Evolutionary conservation across 176 grass and related monocot genomes (phyloP).

Genomic region (Urochloa ruziziensis): DNA sequence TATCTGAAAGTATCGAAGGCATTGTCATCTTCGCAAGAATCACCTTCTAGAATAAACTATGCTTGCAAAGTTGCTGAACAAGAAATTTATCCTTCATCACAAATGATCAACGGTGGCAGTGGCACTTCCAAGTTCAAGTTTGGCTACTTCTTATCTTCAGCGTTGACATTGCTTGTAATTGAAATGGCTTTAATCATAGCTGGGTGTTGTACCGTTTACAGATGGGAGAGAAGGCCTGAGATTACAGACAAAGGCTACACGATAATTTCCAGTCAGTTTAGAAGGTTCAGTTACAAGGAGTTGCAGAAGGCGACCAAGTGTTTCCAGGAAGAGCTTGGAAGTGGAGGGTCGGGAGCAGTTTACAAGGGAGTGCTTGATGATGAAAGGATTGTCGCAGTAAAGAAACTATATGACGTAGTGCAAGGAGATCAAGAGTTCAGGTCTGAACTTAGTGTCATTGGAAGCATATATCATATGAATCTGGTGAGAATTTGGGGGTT

Average conservation of each 20-base stretch:
- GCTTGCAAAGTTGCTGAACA: constrained; percentile 8
- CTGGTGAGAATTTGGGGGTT: constrained; percentile 40
- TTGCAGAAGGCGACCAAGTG: constrained; percentile 44
- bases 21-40: not conserved
- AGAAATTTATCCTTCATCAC: not conserved
- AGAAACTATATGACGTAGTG: too few species aligned
- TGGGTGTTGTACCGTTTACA: too few species aligned
- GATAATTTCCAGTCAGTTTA: constrained; percentile 26
- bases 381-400: too few species aligned
- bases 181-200: too few species aligned
- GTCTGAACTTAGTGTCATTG: constrained; percentile 48
- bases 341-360: constrained; percentile 35
- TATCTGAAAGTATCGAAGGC: constrained; percentile 45
- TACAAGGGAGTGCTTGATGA: too few species aligned
- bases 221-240: too few species aligned
- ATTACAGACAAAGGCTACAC: constrained; percentile 35
- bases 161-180: not conserved
- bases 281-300: constrained; percentile 56
- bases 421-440: constrained; percentile 16
- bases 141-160: constrained; percentile 53
- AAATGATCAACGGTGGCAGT: not conserved
- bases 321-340: constrained; percentile 50
- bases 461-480: constrained; percentile 49
- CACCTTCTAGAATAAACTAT: not conserved
- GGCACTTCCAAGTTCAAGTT: not conserved